Evolutionary conservation across 1,284 basidiomycete species (phyloP).

Genomic region (Cryptococcus jaspeensis): DNA sequence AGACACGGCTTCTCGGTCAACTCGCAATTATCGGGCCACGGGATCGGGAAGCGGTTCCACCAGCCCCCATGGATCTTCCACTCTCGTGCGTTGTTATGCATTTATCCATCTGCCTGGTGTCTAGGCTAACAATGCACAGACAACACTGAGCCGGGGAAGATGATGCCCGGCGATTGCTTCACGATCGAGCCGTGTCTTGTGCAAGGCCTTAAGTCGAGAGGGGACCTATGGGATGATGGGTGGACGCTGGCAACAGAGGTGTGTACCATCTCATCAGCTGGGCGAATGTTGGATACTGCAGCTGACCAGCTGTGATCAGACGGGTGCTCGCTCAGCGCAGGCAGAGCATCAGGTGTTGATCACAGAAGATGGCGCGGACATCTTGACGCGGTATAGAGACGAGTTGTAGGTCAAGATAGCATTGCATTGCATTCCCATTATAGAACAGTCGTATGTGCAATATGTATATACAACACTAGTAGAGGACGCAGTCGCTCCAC

Average conservation of each 20-base stretch:
- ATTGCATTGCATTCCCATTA: background rate
- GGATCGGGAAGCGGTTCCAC: conserved; percentile 82
- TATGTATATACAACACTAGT: too few relatives aligned
- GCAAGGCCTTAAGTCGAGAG: conserved; percentile 65
- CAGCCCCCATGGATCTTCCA: conserved; percentile 81
- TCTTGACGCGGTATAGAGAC: conserved; percentile 55
- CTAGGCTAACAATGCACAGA: conserved; percentile 50
- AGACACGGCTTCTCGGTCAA: conserved; percentile 63
- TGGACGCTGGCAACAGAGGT: conserved; percentile 84
- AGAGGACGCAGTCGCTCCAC: too few relatives aligned
- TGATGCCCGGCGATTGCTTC: conserved; percentile 81
- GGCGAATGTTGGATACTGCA: too few relatives aligned
- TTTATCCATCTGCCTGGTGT: background rate
- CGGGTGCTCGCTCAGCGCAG: conserved; percentile 73
- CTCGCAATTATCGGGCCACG: conserved; percentile 66
- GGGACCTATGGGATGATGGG: conserved; percentile 79
- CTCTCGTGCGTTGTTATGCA: conserved; percentile 52
- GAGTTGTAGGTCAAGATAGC: too few relatives aligned
- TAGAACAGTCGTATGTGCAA: background rate
- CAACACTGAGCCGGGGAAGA: conserved; percentile 73
- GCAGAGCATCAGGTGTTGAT: conserved; percentile 84
- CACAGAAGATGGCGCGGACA: conserved; percentile 67
- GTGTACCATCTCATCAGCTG: conserved; percentile 21
- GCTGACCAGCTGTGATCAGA: background rate
- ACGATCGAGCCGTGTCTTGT: conserved; percentile 84